These are phyloP conservation scores for Zygoascus tannicola DNA, from an alignment of 805 yeast species.

Conservation along the genomic window DNA sequence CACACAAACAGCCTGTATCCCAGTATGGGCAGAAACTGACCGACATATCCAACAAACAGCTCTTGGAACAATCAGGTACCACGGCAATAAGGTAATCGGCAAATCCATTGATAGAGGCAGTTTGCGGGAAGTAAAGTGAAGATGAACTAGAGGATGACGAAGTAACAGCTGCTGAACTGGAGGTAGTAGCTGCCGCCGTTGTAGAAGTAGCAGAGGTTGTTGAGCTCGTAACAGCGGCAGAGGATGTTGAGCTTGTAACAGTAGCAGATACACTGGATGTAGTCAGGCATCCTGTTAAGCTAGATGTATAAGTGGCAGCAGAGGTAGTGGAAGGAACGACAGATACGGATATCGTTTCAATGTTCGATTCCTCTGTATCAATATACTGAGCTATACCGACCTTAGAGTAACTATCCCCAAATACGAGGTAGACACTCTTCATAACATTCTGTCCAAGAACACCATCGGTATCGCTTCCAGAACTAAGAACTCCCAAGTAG, in stretches of 20 bases:
- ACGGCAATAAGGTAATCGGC: slow-evolving; percentile 34
- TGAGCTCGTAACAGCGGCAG: slow-evolving; percentile 8
- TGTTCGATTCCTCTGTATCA: no score
- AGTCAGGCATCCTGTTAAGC: slow-evolving; percentile 9
- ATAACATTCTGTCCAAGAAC: no score
- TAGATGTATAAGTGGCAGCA: slow-evolving; percentile 7
- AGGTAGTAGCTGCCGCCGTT: slow-evolving; percentile 10
- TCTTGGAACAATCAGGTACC: slow-evolving; percentile 38
- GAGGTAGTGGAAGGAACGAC: slow-evolving; percentile 7
- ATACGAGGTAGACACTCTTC: no score
- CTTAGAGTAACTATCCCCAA: no score
- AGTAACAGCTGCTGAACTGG: slow-evolving; percentile 14
- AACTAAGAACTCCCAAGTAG: no score
- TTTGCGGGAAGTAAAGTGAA: no score
- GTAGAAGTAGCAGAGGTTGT: slow-evolving; percentile 3
- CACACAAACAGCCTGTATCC: slow-evolving; percentile 44
- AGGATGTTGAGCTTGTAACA: slow-evolving; percentile 14
- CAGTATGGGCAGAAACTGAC: slow-evolving; percentile 44
- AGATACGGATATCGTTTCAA: slow-evolving; percentile 11
- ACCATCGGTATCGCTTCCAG: no score
- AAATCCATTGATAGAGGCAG: slow-evolving; percentile 39
- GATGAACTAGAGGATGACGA: no score
- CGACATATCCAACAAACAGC: no score
- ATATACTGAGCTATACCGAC: no score
- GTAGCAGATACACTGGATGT: slow-evolving; percentile 12